Base-by-base conservation (phyloP, 2,329 filamentous ascomycete genomes). In the Elsinoe australis region DNA sequence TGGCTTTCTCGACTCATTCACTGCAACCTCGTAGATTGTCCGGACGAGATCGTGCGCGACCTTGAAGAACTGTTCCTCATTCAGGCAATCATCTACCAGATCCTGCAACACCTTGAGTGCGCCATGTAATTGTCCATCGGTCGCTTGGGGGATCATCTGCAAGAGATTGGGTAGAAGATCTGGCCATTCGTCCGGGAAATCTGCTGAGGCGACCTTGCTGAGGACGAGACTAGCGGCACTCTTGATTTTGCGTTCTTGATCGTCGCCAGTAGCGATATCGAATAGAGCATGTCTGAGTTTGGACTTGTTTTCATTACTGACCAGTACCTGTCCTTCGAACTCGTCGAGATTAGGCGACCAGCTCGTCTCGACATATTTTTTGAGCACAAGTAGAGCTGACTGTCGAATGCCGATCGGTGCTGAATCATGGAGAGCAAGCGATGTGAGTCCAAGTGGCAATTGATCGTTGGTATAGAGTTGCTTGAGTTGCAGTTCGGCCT, bases 171-270 rank as follows among this genome's bases (percentile, higher is more conserved):
- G 86, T 22, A 98, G 79, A 34, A 98, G 78, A 55, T 79, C 78
- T n/a, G 89, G 87, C 92, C 92, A 98, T 59, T 89, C 78, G 52
- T 95, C 87, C 47, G 92, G 92, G 62, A 94, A 96, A 70, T 98
- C 92, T 60, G 83, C 79, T 54, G 82, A 84, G 49, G 92, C 92
- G 57, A 98, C 94, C 70, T 95, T 96, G 71, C 88, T 90, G 53
- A 95, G 87, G 4, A 84, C 80, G 56, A 82, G 87, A 73, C 88
- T 94, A 45, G 90, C 87, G n/a, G 85, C 81, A 49, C 82, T 78
- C 71, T 92, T 92, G 62, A 95, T 82, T 68, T 87, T 95, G 57
- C 87, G 79, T 61, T 95, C 86, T 28, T 76, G 71, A 22, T 80
- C 78, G 50, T 85, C 82, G 33, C 75, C 84, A 41, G 89, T 75